A percentile compares a stretch with the other conserved stretches of the same genome.
Evolutionary conservation across 805 yeast genomes (phyloP).

Genomic region (Pichia manshurica): DNA sequence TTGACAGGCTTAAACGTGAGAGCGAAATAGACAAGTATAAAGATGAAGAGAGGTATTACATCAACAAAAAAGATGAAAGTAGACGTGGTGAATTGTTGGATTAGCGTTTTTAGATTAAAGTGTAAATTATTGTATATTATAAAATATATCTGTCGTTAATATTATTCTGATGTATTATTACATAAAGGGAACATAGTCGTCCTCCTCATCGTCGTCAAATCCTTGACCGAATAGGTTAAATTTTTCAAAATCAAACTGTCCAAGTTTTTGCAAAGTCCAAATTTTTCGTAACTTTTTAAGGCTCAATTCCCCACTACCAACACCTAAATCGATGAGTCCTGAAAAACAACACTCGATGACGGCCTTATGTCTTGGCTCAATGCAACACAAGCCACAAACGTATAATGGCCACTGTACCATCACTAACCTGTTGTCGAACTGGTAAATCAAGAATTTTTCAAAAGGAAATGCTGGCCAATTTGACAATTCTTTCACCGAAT

Average conservation of each 20-base stretch:
- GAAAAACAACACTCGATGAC: slow-evolving; percentile 33
- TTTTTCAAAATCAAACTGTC: slow-evolving; percentile 21
- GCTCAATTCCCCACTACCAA: slow-evolving; percentile 33
- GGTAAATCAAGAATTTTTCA: slow-evolving; percentile 27
- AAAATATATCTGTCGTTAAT: not conserved
- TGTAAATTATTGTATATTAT: slow-evolving; percentile 1
- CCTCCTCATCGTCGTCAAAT: slow-evolving; percentile 22
- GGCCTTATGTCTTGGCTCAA: slow-evolving; percentile 26
- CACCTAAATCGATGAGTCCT: slow-evolving; percentile 30
- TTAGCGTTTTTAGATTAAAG: not conserved
- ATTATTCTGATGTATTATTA: slow-evolving; percentile 1
- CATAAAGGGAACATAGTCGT: slow-evolving; percentile 33
- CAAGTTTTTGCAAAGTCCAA: slow-evolving; percentile 29
- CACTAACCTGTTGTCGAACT: slow-evolving; percentile 31
- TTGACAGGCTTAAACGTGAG: slow-evolving; percentile 32
- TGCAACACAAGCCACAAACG: slow-evolving; percentile 32
- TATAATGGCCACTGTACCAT: slow-evolving; percentile 36
- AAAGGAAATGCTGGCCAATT: slow-evolving; percentile 19
- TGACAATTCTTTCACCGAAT: not conserved
- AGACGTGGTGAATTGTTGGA: slow-evolving; percentile 31
- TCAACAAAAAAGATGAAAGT: slow-evolving; percentile 35
- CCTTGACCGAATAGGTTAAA: slow-evolving; percentile 20
- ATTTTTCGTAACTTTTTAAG: slow-evolving; percentile 26
- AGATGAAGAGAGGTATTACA: slow-evolving; percentile 34
- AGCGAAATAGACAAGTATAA: slow-evolving; percentile 29